These are phyloP conservation scores for Schizopora paradoxa DNA, from an alignment of 1,284 basidiomycete genomes.

Conservation along the genomic window DNA sequence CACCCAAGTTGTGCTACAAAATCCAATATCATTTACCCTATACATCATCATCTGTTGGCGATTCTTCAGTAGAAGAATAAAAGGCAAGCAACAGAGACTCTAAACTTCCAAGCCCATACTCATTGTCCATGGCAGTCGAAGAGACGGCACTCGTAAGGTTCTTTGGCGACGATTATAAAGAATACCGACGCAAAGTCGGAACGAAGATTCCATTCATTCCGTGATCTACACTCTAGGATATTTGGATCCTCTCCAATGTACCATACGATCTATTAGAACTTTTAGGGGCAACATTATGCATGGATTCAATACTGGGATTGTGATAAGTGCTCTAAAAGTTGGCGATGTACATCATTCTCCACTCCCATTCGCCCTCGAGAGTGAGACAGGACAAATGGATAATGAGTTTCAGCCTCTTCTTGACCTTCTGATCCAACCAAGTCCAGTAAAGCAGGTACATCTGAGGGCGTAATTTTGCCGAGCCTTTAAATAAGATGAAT, in stretches of 20 bases:
- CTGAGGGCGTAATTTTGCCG: constrained; percentile 48
- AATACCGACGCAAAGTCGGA: constrained; percentile 64
- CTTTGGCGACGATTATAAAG: constrained; percentile 76
- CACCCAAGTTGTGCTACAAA: constrained; percentile 90
- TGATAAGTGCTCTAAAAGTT: constrained; percentile 5
- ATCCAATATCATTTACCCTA: constrained; percentile 67
- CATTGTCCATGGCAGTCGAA: constrained; percentile 47
- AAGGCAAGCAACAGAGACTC: constrained; percentile 47
- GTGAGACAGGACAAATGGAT: constrained; percentile 30
- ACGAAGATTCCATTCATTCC: constrained; percentile 71
- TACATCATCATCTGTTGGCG: constrained; percentile 68
- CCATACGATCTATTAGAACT: too few species aligned
- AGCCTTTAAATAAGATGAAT: constrained; percentile 39
- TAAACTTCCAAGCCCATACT: constrained; percentile 13
- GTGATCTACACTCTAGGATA: constrained; percentile 37
- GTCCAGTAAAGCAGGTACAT: constrained; percentile 52
- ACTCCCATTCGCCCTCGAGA: constrained; percentile 80
- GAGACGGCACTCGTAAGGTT: constrained; percentile 70
- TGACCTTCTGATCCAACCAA: constrained; percentile 33
- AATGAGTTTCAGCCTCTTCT: constrained; percentile 26
- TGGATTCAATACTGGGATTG: too few species aligned
- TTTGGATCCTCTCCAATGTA: too few species aligned
- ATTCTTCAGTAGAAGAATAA: constrained; percentile 84
- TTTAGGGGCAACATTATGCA: too few species aligned
- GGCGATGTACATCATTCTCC: constrained; percentile 56